These are phyloP conservation scores for Podospora didyma DNA, from an alignment of 495 filamentous ascomycete species.

Conservation along the genomic window DNA sequence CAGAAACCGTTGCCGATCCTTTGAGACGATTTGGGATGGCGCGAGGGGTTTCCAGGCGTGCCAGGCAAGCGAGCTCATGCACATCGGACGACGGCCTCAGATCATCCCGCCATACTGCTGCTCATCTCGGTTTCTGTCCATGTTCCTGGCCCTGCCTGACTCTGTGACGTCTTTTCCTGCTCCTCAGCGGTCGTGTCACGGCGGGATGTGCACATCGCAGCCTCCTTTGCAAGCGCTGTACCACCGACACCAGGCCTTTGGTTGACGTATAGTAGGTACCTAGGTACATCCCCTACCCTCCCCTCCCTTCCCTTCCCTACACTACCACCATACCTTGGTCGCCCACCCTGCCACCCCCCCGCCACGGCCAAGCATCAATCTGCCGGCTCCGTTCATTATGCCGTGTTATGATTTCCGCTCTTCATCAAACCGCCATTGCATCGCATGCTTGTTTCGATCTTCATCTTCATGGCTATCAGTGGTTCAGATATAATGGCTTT, in stretches of 20 bases:
- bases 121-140: background rate
- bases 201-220: background rate
- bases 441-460: constrained; percentile 12
- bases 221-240: constrained; percentile 1
- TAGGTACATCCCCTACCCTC: background rate
- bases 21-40: background rate
- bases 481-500: constrained; percentile 4
- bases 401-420: constrained; percentile 19
- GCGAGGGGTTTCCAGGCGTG: too few relatives aligned
- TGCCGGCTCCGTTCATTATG: constrained; percentile 18
- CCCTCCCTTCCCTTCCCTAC: background rate
- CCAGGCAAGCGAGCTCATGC: background rate
- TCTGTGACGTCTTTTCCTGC: background rate
- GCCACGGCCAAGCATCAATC: constrained; percentile 5
- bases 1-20: background rate
- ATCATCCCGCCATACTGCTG: background rate
- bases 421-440: constrained; percentile 8
- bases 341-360: background rate
- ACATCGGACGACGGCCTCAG: background rate
- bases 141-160: background rate
- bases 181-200: background rate
- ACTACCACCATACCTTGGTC: background rate
- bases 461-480: constrained; percentile 1
- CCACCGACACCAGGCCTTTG: constrained; percentile 9
- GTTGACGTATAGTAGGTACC: constrained; percentile 6